Percentiles rank a stretch among this genome's conserved stretches.
phyloP scores from a whole-genome alignment of 495 filamentous ascomycete species.

The Penicillium roqueforti region DNA sequence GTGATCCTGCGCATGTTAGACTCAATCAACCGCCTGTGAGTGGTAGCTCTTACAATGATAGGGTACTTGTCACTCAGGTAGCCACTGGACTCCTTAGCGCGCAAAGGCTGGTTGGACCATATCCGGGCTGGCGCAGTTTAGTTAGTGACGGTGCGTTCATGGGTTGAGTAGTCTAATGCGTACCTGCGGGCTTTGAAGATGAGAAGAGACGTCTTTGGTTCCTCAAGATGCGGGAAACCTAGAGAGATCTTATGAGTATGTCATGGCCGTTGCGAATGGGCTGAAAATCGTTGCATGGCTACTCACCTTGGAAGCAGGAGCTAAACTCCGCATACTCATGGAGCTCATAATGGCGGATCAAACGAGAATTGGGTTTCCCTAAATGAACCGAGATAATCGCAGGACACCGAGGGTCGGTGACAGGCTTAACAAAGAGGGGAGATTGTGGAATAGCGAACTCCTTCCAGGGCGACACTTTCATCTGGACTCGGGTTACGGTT shows the following conservation, averaged over 20 bases:
- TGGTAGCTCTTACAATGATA: constrained; percentile 69
- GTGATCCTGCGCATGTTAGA: constrained; percentile 54
- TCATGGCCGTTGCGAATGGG: constrained; percentile 12
- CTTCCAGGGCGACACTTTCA: constrained; percentile 19
- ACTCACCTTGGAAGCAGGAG: constrained; percentile 53
- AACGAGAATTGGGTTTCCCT: constrained; percentile 26
- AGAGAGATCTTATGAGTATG: constrained; percentile 23
- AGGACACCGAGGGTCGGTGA: constrained; percentile 22
- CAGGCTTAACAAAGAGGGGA: constrained; percentile 23
- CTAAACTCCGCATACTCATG: constrained; percentile 55
- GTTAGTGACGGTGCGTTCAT: constrained; percentile 28
- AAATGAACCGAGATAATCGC: constrained; percentile 28
- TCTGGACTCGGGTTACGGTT: constrained; percentile 30
- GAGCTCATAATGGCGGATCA: constrained; percentile 53
- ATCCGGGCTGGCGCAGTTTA: constrained; percentile 59
- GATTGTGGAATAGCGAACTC: constrained; percentile 20
- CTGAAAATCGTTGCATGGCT: constrained; percentile 24
- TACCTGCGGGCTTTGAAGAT: constrained; percentile 76
- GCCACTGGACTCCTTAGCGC: constrained; percentile 85
- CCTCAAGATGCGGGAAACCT: constrained; percentile 47
- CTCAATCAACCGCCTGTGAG: constrained; percentile 7
- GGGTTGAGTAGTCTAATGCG: constrained; percentile 25
- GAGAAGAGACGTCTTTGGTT: constrained; percentile 74
- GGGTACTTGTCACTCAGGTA: constrained; percentile 84
- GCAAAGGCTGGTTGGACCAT: constrained; percentile 75